A percentile compares a stretch with the other conserved stretches of the same genome.
Conservation (phyloP, 495 filamentous ascomycete genomes). For the Elasticomyces elasticus region DNA sequence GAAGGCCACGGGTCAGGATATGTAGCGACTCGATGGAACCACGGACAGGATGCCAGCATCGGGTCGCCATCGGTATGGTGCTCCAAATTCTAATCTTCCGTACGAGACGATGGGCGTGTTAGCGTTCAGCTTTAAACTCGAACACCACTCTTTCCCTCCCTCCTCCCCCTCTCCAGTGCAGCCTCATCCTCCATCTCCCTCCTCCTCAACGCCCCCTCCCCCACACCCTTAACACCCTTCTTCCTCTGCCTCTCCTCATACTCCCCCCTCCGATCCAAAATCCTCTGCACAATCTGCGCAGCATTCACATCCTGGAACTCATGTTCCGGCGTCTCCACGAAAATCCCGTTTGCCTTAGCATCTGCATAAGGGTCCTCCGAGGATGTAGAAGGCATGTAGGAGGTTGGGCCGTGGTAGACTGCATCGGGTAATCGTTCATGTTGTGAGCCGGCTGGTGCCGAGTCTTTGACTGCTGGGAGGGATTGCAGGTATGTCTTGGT, state of each 20-base stretch:
- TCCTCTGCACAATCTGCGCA: slow-evolving; percentile 80
- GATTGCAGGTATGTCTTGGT: slow-evolving; percentile 62
- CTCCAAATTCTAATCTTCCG: no score
- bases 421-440: slow-evolving; percentile 42
- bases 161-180: no score
- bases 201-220: slow-evolving; percentile 52
- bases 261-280: slow-evolving; percentile 67
- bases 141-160: no score
- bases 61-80: no score
- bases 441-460: not conserved
- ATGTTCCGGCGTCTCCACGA: slow-evolving; percentile 43
- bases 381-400: slow-evolving; percentile 76
- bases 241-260: slow-evolving; percentile 85
- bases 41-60: no score
- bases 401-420: slow-evolving; percentile 87
- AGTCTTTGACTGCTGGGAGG: slow-evolving; percentile 57
- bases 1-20: no score
- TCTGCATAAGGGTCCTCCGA: slow-evolving; percentile 62
- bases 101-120: no score
- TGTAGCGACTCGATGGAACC: no score
- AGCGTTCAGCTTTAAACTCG: no score
- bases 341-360: slow-evolving; percentile 39
- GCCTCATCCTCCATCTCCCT: slow-evolving; percentile 46
- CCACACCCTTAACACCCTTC: slow-evolving; percentile 72
- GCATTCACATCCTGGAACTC: slow-evolving; percentile 82